Conservation (phyloP, 495 filamentous ascomycete species). For the Hyaloscypha finlandica region DNA sequence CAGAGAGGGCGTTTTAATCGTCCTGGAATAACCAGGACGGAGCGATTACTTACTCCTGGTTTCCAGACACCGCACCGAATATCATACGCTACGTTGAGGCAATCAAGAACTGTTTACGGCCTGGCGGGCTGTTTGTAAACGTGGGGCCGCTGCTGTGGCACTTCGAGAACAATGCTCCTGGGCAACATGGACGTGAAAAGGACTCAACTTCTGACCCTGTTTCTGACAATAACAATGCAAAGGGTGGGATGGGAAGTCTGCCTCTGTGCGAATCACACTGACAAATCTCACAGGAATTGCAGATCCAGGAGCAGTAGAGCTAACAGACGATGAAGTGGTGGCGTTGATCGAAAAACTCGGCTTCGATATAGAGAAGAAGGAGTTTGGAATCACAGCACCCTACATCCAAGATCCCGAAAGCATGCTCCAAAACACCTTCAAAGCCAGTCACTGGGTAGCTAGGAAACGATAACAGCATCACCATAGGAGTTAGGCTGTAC, state of each 20-base stretch:
- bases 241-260: constrained; percentile 10
- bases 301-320: constrained; percentile 81
- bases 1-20: too few relatives aligned
- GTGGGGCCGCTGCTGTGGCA: constrained; percentile 92
- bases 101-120: constrained; percentile 73
- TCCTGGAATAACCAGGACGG: not conserved
- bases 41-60: not conserved
- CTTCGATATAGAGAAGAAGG: constrained; percentile 67
- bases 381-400: constrained; percentile 58
- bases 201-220: not conserved
- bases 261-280: not conserved
- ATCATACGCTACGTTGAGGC: constrained; percentile 85
- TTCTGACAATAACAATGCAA: not conserved
- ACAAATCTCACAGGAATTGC: constrained; percentile 54
- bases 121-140: constrained; percentile 84
- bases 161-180: constrained; percentile 61
- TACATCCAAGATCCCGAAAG: constrained; percentile 84
- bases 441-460: constrained; percentile 79
- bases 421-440: constrained; percentile 82
- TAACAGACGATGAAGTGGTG: constrained; percentile 85
- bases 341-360: constrained; percentile 72
- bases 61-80: constrained; percentile 86
- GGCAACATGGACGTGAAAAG: constrained; percentile 36
- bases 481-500: not conserved
- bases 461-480: constrained; percentile 51